A percentile compares a stretch with the other conserved stretches of the same genome.
Evolutionary conservation across 331 rosid genomes (phyloP).

Genomic region (Malus hybrid): DNA sequence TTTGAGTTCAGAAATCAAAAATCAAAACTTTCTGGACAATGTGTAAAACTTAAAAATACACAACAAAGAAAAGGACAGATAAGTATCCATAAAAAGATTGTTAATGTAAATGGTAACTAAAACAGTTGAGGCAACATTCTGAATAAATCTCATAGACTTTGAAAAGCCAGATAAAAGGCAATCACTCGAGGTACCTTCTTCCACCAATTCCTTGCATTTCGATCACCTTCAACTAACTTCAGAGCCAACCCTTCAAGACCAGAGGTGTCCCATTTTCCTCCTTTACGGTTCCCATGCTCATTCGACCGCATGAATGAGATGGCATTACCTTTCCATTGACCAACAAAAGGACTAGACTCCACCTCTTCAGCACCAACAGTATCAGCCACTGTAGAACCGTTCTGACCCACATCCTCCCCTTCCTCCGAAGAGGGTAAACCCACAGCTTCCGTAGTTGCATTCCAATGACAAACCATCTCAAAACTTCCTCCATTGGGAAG

Average conservation of each 20-base stretch:
- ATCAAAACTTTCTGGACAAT: not conserved
- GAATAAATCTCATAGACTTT: not conserved
- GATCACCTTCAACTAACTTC: conserved; percentile 80
- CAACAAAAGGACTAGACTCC: conserved; percentile 77
- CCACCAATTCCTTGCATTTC: conserved; percentile 88
- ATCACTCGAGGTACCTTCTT: conserved; percentile 47
- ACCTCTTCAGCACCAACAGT: conserved; percentile 24
- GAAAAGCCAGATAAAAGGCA: not conserved
- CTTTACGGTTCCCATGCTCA: conserved; percentile 45
- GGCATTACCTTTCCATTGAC: conserved; percentile 80
- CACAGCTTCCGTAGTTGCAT: conserved; percentile 35
- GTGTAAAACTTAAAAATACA: not conserved
- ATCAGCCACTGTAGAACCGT: conserved; percentile 16
- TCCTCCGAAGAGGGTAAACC: conserved; percentile 33
- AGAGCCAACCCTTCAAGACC: conserved; percentile 73
- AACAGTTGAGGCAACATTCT: not conserved
- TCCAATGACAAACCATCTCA: conserved; percentile 56
- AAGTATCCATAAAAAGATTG: not conserved
- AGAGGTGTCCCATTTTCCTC: conserved; percentile 61
- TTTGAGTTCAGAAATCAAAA: not conserved
- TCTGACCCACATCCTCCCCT: conserved; percentile 9
- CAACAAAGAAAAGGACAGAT: not conserved
- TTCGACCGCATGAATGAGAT: conserved; percentile 70
- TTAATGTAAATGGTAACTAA: not conserved
- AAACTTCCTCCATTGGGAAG: conserved; percentile 52